Base-by-base conservation (phyloP, 2,329 filamentous ascomycete genomes). In the Echinosphaeria canescens region DNA sequence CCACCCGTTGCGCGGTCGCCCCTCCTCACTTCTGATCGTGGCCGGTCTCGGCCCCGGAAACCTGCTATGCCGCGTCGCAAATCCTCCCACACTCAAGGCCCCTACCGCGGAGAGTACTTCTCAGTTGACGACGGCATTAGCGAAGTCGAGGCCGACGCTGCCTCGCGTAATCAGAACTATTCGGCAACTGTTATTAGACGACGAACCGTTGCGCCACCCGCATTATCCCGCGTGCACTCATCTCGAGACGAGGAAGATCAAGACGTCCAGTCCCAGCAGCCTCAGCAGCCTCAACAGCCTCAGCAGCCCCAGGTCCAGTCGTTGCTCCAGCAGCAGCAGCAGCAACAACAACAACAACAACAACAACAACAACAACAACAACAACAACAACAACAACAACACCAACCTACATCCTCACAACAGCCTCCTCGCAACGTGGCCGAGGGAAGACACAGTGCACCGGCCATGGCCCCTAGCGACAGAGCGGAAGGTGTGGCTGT, bases 51-150 rank as follows among this genome's bases (percentile, higher is more conserved):
- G 35, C 58, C 70, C 10, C 71, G 67, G 44, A 90, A 85, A 45
- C 81, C 81, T 12, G 51, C 63, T 9, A 65, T 85, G 47, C 47
- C 64, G 30, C 73, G 80, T 37, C 72, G 81, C 33, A 59, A 72
- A 30, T 85, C 80, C 2, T 81, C 80, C 14, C 78, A 65, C 30
- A 49, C 48, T 6, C 59, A 68, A 39, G 69, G 69, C 22, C 82
- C 81, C 3, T 69, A 85, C 43, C 74, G 80, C 28, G 79, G 84
- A 16, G 76, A 78, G 33, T 61, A 85, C 32, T 95, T 91, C 50
- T 93, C 84, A 0, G 80, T 80, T 25, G 84, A 95, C 43, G 85
- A 95, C 45, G 82, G 81, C 41, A 57, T 71, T 14, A 62, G 69
- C 35, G 85, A 93, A 47, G 69, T 92, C 13, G 72, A 79, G 41